Evolutionary conservation across 2,329 filamentous ascomycete species (phyloP), one percentile per base, ranked within the genome.

Genomic region (Neonectria punicea): DNA sequence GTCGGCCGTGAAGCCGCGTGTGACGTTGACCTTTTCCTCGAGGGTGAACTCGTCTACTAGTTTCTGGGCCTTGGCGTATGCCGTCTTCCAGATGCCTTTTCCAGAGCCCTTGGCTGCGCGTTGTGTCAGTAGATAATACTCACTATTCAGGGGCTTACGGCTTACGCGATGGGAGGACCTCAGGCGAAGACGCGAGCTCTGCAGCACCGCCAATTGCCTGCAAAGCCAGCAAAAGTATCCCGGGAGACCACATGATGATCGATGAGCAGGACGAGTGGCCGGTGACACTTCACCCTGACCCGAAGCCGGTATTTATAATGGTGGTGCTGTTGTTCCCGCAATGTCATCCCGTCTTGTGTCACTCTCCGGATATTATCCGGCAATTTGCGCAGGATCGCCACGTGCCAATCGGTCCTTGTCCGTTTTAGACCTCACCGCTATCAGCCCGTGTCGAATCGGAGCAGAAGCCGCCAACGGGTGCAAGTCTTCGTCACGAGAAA

Each of bases 11-110:
- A 89, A 86, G 44, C 83, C 83, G n/a, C 80, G 76, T 1, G 83
- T 85, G 6, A 84, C 75, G 64, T 85, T 85, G 36, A 79, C 87
- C 73, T 89, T 91, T 73, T 92, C 90, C 13, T 89, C 89, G 2
- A 92, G 76, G 0, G 89, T 92, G 85, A 92, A 87, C 56, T 86
- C 84, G 30, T 79, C 78, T 10, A 91, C 89, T 2, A 92, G 77
- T 1, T 78, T 74, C 36, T 83, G 80, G 2, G 90, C 89, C 66
- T 85, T 87, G 47, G 78, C 77, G 71, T 90, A 91, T 46, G 89
- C 88, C 28, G 81, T 79, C n/a, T 43, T 43, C 39, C 39, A 43
- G 39, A 20, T 20, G 39, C 39, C 39, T 20, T 20, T 43, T 2
- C 39, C 39, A n/a, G 39, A 43, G n/a, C 39, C 39, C n/a, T 43